Percentiles rank a stretch among this genome's conserved stretches.
Evolutionary conservation across 352 stramenopile genomes (phyloP).

Genomic region (Plasmopara halstedii): DNA sequence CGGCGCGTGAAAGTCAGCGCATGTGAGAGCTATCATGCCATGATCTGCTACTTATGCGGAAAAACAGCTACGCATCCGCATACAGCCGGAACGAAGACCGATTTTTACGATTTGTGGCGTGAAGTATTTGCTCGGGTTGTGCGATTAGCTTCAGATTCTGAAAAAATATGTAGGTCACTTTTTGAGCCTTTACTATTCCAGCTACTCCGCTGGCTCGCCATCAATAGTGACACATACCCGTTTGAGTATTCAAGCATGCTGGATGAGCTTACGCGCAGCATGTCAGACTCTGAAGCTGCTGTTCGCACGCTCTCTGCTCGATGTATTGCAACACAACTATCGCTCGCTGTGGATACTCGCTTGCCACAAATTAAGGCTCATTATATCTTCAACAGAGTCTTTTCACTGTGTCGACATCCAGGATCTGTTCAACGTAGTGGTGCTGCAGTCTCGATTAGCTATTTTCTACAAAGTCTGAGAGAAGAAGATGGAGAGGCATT

Average conservation of each 20-base stretch:
- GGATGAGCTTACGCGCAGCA: constrained; percentile 42
- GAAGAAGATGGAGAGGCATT: constrained; percentile 47
- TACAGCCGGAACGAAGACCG: constrained; percentile 46
- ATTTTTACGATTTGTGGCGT: constrained; percentile 54
- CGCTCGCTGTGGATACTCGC: constrained; percentile 32
- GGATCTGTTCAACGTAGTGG: constrained; percentile 51
- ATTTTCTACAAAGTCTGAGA: constrained; percentile 56
- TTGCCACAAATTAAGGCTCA: constrained; percentile 21
- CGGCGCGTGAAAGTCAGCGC: constrained; percentile 51
- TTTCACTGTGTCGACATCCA: constrained; percentile 65
- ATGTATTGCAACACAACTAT: constrained; percentile 49
- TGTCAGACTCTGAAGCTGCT: constrained; percentile 43
- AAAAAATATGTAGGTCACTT: constrained; percentile 61
- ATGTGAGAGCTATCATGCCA: constrained; percentile 60
- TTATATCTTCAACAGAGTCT: constrained; percentile 61
- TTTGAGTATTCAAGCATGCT: constrained; percentile 63
- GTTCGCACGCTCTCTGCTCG: constrained; percentile 57
- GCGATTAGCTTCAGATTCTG: constrained; percentile 47
- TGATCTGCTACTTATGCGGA: constrained; percentile 63
- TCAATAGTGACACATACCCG: constrained; percentile 42
- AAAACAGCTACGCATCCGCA: constrained; percentile 63
- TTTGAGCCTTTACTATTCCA: constrained; percentile 75
- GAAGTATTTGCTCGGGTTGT: constrained; percentile 44
- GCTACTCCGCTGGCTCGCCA: constrained; percentile 58
- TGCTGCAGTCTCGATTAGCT: constrained; percentile 52